phyloP scores from a whole-genome alignment of 306 rosid species.

The Hippophae tibetana region DNA sequence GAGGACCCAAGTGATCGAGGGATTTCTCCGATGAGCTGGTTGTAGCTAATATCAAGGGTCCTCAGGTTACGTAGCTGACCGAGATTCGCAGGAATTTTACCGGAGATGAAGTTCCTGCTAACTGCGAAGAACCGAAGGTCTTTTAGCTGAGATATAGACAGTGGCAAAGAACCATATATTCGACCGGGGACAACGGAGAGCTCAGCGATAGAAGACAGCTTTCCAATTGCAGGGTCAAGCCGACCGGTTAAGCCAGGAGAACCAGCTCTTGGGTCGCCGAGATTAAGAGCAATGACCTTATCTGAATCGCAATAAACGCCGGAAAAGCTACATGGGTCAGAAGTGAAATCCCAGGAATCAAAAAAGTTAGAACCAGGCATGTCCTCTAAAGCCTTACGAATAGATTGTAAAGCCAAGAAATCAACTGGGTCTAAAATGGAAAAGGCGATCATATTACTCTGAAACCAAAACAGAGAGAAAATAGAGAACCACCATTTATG shows the following conservation, averaged over 20 bases:
- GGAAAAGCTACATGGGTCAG: slow-evolving; percentile 82
- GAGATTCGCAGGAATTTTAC: slow-evolving; percentile 49
- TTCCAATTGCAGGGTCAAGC: slow-evolving; percentile 60
- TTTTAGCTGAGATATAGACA: slow-evolving; percentile 36
- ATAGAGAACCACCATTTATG: slow-evolving; percentile 8
- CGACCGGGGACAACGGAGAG: slow-evolving; percentile 83
- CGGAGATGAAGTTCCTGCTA: slow-evolving; percentile 82
- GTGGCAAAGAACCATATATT: slow-evolving; percentile 62
- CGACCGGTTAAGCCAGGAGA: slow-evolving; percentile 80
- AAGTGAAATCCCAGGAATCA: slow-evolving; percentile 89
- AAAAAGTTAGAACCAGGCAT: slow-evolving; percentile 80
- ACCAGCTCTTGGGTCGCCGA: slow-evolving; percentile 86
- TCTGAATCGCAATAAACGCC: slow-evolving; percentile 84
- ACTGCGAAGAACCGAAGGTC: slow-evolving; percentile 70
- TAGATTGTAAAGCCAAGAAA: slow-evolving; percentile 82
- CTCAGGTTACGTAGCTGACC: slow-evolving; percentile 42
- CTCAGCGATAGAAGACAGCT: slow-evolving; percentile 69
- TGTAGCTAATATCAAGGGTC: slow-evolving; percentile 84
- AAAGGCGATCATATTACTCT: slow-evolving; percentile 7
- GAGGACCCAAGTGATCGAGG: slow-evolving; percentile 54
- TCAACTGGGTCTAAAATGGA: slow-evolving; percentile 82
- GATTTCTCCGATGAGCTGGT: slow-evolving; percentile 58
- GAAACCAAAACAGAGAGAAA: slow-evolving; percentile 25
- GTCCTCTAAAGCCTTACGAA: slow-evolving; percentile 58
- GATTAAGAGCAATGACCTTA: slow-evolving; percentile 75